A percentile compares a stretch with the other conserved stretches of the same genome.
These are phyloP conservation scores for Chamaecyparis obtusa DNA, from an alignment of 75 land plant genomes.

Conservation along the genomic window DNA sequence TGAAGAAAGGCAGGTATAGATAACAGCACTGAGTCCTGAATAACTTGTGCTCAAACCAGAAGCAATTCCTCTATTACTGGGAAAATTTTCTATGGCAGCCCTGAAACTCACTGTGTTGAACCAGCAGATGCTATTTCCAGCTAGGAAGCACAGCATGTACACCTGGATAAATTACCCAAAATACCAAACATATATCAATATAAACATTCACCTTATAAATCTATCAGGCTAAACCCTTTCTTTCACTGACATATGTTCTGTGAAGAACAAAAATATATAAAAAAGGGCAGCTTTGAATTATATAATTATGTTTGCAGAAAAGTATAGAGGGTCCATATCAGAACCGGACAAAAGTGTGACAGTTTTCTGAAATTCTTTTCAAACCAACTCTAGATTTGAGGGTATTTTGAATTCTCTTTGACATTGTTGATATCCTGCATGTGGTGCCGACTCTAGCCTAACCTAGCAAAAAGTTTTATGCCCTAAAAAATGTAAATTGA, in stretches of 20 bases:
- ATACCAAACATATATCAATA: neutral
- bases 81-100: slow-evolving; percentile 47
- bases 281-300: no score
- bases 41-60: slow-evolving; percentile 45
- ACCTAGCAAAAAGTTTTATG: no score
- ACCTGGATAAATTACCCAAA: slow-evolving; percentile 27
- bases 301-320: no score
- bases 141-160: slow-evolving; percentile 38
- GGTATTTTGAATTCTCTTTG: no score
- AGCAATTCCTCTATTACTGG: slow-evolving; percentile 40
- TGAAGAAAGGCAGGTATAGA: slow-evolving; percentile 43
- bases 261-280: no score
- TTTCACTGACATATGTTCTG: neutral
- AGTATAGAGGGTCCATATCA: no score
- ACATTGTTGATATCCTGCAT: no score
- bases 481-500: no score
- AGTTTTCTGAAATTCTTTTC: no score
- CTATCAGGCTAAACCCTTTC: neutral
- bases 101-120: slow-evolving; percentile 69
- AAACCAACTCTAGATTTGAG: no score
- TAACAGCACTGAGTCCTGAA: slow-evolving; percentile 58
- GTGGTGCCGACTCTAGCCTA: no score
- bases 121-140: slow-evolving; percentile 69
- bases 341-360: no score
- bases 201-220: neutral